Evolutionary conservation across 306 rosid genomes (phyloP), one percentile per base, ranked within the genome.

Genomic region (Comarum palustre): DNA sequence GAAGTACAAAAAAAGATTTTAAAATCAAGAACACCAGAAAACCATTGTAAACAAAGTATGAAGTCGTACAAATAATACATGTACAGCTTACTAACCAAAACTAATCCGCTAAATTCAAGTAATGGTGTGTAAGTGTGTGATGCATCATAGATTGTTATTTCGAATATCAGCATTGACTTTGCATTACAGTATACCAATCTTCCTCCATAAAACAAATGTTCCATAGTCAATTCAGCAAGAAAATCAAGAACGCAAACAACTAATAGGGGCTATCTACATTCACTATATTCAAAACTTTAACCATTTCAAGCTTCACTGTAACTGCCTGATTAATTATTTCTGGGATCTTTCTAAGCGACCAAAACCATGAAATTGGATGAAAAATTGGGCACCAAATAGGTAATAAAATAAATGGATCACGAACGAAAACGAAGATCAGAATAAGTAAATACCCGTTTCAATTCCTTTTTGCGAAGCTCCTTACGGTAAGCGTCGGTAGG

Each of bases 401-500:
- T 19, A 4, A 2, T 19, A 54, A 34, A 51, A 11, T 3, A 2
- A 27, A 55, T 17, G 24, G 29, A 11, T 29, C 15, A n/a, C 41
- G 4, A 31, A 45, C 32, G 34, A 31, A 73, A 34, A 61, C 25
- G n/a, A 46, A 20, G 15, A 72, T 19, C 29, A 8, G 6, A 70
- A 20, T 5, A 3, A 6, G 74, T 55, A 38, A 43, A n/a, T 84
- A 90, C 97, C 92, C 98, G 78, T 80, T 93, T 93, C 87, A 93
- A 86, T 80, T 89, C 97, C 86, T 89, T 93, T 83, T 93, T 93
- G 31, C 98, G 93, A 79, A 93, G 87, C 92, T 89, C 98, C 93
- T 93, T 93, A 3, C 98, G 90, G 60, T 89, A 91, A 48, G 96
- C 93, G 82, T 93, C 97, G 77, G 98, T 89, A 67, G 98, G 97